A percentile compares a stretch with the other conserved stretches of the same genome.
phyloP scores from a whole-genome alignment of 257 asterid genomes.

The Nicotiana undulata region DNA sequence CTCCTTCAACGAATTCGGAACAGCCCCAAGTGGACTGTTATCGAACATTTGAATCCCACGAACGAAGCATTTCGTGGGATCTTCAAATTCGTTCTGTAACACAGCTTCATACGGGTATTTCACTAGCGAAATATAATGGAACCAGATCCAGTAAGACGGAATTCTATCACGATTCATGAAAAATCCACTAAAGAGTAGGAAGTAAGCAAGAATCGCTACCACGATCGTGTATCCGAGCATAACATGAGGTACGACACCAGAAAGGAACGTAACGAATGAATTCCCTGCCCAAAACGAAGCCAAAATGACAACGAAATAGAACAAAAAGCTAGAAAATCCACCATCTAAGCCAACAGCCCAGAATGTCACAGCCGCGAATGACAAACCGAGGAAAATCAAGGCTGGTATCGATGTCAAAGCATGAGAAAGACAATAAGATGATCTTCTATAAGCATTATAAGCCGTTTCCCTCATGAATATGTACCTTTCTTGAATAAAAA shows the following conservation, averaged over 20 bases:
- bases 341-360: constrained; percentile 40
- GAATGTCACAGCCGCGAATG: constrained; percentile 26
- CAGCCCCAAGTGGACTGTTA: constrained; percentile 9
- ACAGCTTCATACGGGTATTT: constrained; percentile 36
- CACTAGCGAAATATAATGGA: constrained; percentile 31
- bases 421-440: constrained; percentile 31
- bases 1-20: constrained; percentile 18
- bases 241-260: constrained; percentile 28
- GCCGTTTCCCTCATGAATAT: constrained; percentile 44
- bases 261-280: constrained; percentile 33
- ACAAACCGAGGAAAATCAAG: constrained; percentile 15
- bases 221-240: constrained; percentile 27
- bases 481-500: constrained; percentile 32
- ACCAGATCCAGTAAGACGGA: constrained; percentile 40
- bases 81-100: constrained; percentile 26
- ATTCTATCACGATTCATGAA: constrained; percentile 27
- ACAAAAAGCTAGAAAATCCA: constrained; percentile 18
- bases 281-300: constrained; percentile 43
- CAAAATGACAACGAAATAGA: constrained; percentile 20
- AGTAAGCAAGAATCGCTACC: constrained; percentile 26
- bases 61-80: constrained; percentile 28
- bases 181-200: constrained; percentile 31
- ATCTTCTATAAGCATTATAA: constrained; percentile 31
- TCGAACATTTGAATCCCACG: constrained; percentile 36
- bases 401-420: constrained; percentile 30